Percentiles rank a stretch among this genome's conserved stretches.
These are phyloP conservation scores for Bipolaris victoriae DNA, from an alignment of 2,329 filamentous ascomycete genomes.

Conservation along the genomic window DNA sequence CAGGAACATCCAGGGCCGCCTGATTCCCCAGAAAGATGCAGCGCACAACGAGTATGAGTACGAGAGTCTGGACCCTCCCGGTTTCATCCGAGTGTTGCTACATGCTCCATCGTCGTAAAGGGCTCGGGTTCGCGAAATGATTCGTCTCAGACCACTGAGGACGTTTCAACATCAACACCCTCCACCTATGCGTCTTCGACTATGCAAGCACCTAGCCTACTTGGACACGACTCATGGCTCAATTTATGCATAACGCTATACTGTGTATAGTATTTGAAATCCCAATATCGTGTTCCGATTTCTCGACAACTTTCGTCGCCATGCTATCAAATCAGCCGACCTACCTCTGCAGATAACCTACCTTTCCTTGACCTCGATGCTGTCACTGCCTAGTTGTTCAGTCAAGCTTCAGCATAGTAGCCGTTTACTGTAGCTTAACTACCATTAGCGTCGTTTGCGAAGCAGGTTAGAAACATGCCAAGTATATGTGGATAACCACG, in stretches of 20 bases:
- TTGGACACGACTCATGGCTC: too few species aligned
- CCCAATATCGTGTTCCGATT: background rate
- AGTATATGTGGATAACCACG: background rate
- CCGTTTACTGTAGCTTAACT: background rate
- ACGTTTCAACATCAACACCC: constrained; percentile 1
- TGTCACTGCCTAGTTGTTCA: background rate
- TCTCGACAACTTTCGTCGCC: background rate
- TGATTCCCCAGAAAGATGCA: background rate
- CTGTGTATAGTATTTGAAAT: background rate
- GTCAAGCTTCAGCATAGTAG: background rate
- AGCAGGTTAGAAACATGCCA: background rate
- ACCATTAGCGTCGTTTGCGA: background rate
- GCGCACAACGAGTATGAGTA: background rate
- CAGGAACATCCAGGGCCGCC: background rate
- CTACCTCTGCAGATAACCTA: background rate
- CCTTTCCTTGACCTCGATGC: background rate
- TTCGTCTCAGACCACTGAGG: background rate
- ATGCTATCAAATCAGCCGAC: background rate
- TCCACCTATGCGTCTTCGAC: background rate
- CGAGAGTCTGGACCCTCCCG: background rate
- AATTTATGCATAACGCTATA: background rate
- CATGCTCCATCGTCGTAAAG: background rate
- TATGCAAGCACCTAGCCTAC: background rate
- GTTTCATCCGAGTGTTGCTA: background rate
- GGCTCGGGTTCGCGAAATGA: background rate